Evolutionary conservation across 2,329 filamentous ascomycete species (phyloP).

Genomic region (Calycina herbarum): DNA sequence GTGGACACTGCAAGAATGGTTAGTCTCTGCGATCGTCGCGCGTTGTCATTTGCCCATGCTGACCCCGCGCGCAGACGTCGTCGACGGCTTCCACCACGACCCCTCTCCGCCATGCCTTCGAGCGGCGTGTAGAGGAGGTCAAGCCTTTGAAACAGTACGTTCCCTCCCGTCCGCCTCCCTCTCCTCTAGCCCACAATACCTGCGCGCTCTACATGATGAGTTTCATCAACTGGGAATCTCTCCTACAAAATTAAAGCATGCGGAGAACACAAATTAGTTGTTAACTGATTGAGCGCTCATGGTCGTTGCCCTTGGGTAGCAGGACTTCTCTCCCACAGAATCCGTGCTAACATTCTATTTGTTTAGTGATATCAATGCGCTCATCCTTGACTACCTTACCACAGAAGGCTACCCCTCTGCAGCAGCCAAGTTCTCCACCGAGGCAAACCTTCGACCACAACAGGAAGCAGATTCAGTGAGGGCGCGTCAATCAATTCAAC

Average conservation of each 20-base stretch:
- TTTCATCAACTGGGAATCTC: slow-evolving; percentile 98
- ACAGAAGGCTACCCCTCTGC: slow-evolving; percentile 93
- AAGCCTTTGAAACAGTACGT: slow-evolving; percentile 89
- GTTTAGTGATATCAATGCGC: slow-evolving; percentile 83
- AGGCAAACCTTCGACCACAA: slow-evolving; percentile 81
- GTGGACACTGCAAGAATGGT: slow-evolving; percentile 35
- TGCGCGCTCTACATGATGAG: slow-evolving; percentile 67
- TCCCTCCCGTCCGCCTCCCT: slow-evolving; percentile 6
- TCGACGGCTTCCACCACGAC: slow-evolving; percentile 64
- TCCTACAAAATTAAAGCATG: slow-evolving; percentile 80
- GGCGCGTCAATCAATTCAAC: slow-evolving; percentile 78
- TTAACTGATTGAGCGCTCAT: slow-evolving; percentile 57
- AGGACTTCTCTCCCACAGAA: slow-evolving; percentile 2
- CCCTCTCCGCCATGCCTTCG: slow-evolving; percentile 61
- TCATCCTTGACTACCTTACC: slow-evolving; percentile 96
- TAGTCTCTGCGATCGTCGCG: slow-evolving; percentile 12
- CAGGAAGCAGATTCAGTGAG: slow-evolving; percentile 73
- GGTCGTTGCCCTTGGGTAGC: too few species aligned
- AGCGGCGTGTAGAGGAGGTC: slow-evolving; percentile 77
- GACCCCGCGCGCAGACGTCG: slow-evolving; percentile 32
- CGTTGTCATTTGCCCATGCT: slow-evolving; percentile 14
- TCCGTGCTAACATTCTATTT: slow-evolving; percentile 27
- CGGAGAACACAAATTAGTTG: slow-evolving; percentile 87
- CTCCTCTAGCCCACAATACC: slow-evolving; percentile 13
- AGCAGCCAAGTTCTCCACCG: slow-evolving; percentile 88